Percentiles rank a stretch among this genome's conserved stretches.
Conservation (phyloP, 2,329 filamentous ascomycete genomes). For the Teratosphaeria epicoccoides region DNA sequence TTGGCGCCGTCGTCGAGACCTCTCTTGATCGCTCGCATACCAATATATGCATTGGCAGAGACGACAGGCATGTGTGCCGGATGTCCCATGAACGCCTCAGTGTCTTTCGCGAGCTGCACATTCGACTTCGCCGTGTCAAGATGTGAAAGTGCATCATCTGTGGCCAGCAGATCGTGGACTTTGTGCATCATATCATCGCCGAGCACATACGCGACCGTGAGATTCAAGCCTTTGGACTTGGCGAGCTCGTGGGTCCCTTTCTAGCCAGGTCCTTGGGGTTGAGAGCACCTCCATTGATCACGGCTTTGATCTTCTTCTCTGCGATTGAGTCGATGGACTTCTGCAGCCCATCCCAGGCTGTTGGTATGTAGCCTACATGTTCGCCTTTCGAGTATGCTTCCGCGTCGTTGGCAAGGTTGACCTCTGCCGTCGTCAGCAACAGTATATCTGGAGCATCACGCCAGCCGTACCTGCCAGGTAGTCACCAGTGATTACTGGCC, state of each 20-base stretch:
- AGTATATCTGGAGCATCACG: background rate
- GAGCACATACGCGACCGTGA: constrained; percentile 37
- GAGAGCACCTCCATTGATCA: constrained; percentile 46
- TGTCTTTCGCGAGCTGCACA: constrained; percentile 14
- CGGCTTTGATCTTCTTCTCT: constrained; percentile 43
- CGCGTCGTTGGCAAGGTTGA: constrained; percentile 19
- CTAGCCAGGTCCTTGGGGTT: constrained; percentile 44
- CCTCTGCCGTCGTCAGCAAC: constrained; percentile 7
- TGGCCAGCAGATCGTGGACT: constrained; percentile 11
- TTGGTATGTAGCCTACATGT: constrained; percentile 24
- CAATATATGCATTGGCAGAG: constrained; percentile 30
- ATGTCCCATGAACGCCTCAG: constrained; percentile 12
- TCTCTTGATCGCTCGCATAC: constrained; percentile 31
- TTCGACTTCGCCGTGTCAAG: constrained; percentile 14
- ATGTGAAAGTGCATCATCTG: constrained; percentile 11
- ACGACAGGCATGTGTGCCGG: constrained; percentile 12
- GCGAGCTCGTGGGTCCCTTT: constrained; percentile 31
- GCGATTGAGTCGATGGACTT: constrained; percentile 36
- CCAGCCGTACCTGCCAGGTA: constrained; percentile 35
- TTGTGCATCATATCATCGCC: constrained; percentile 27
- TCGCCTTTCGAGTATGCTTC: constrained; percentile 12
- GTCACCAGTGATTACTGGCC: constrained; percentile 41
- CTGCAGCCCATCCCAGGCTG: constrained; percentile 40
- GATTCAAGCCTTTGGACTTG: constrained; percentile 22
- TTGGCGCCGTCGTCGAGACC: constrained; percentile 30